Percentiles rank a stretch among this genome's conserved stretches.
phyloP scores from a whole-genome alignment of 164 flowering plant species.

The Houttuynia cordata region DNA sequence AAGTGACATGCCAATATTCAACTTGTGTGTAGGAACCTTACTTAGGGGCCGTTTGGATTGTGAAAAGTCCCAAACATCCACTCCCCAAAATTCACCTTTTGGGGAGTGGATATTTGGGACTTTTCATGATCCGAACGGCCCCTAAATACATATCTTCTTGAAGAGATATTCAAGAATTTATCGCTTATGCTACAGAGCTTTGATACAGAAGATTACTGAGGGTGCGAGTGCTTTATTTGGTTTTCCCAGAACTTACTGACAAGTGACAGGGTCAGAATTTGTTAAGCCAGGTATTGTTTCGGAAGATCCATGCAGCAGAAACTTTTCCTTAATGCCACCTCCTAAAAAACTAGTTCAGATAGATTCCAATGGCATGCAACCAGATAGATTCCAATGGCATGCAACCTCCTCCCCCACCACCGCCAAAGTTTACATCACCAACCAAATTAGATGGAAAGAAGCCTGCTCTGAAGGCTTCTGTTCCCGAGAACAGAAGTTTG shows the following conservation, averaged over 20 bases:
- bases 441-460: not conserved
- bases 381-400: no score
- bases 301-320: slow-evolving; percentile 22
- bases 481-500: not conserved
- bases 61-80: no score
- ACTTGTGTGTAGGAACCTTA: slow-evolving; percentile 52
- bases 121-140: no score
- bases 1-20: slow-evolving; percentile 73
- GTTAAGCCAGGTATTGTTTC: slow-evolving; percentile 26
- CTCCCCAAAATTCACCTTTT: no score
- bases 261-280: slow-evolving; percentile 44
- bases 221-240: slow-evolving; percentile 14
- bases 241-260: slow-evolving; percentile 27
- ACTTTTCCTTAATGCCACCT: slow-evolving; percentile 41
- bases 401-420: slow-evolving; percentile 43
- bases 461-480: not conserved
- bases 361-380: slow-evolving; percentile 27
- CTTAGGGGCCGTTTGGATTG: no score
- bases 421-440: slow-evolving; percentile 31
- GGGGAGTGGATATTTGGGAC: no score
- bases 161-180: not conserved
- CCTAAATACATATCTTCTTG: slow-evolving; percentile 16
- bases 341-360: slow-evolving; percentile 45
- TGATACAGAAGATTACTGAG: slow-evolving; percentile 1
- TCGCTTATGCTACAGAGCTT: slow-evolving; percentile 1